Percentiles rank a stretch among this genome's conserved stretches.
Evolutionary conservation across 2,329 filamentous ascomycete species (phyloP).

Genomic region (Colletotrichum australisinense): DNA sequence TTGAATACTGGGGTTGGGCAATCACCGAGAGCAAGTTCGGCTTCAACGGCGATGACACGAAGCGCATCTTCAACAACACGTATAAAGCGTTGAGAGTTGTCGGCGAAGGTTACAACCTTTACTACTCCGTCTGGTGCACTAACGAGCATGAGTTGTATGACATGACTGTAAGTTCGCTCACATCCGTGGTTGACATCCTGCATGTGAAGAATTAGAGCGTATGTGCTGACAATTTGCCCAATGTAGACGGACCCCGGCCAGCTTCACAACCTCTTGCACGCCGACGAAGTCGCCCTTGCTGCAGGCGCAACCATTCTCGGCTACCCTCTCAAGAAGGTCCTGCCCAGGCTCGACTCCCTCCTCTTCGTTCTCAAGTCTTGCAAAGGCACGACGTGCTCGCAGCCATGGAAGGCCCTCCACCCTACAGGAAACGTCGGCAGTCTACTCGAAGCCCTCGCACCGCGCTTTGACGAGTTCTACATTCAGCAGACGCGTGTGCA

Average conservation of each 20-base stretch:
- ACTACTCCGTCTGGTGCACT: conserved; percentile 68
- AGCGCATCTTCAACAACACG: conserved; percentile 56
- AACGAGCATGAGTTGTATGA: conserved; percentile 62
- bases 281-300: conserved; percentile 27
- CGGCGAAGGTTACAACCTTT: conserved; percentile 59
- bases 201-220: no score
- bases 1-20: conserved; percentile 64
- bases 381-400: conserved; percentile 60
- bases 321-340: conserved; percentile 51
- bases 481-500: conserved; percentile 57
- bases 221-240: background rate
- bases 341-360: conserved; percentile 67
- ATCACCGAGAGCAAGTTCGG: conserved; percentile 43
- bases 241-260: conserved; percentile 62
- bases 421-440: conserved; percentile 61
- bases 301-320: conserved; percentile 42
- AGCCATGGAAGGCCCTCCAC: conserved; percentile 67
- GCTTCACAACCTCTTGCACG: conserved; percentile 43
- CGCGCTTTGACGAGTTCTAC: conserved; percentile 65
- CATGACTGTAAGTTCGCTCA: conserved; percentile 54
- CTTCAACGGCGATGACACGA: conserved; percentile 37
- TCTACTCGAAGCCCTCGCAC: conserved; percentile 60
- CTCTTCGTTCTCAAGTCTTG: conserved; percentile 71
- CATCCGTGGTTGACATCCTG: background rate
- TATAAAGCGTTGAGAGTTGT: conserved; percentile 65